Conservation (phyloP, 2,329 filamentous ascomycete species). For the Cryphonectria naterciae region DNA sequence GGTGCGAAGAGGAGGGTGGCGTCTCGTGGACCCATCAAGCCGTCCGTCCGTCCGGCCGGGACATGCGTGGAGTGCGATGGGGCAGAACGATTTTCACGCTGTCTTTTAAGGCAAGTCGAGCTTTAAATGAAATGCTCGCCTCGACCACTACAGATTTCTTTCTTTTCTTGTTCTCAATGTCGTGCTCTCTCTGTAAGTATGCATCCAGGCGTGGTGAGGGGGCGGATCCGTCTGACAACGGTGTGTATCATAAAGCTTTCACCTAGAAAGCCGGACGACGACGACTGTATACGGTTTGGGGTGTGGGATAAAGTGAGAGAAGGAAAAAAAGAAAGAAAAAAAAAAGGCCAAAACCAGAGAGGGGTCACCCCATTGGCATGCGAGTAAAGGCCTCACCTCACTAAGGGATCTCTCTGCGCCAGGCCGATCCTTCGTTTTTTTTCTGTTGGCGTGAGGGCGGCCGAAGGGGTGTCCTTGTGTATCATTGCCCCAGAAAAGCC, state of each 20-base stretch:
- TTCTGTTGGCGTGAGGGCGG: constrained; percentile 4
- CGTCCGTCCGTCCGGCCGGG: neutral
- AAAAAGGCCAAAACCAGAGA: neutral
- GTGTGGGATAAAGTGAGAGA: neutral
- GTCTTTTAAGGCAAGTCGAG: neutral
- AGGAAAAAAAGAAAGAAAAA: neutral
- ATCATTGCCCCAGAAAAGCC: constrained; percentile 11
- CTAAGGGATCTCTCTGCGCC: neutral
- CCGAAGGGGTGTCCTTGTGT: constrained; percentile 19
- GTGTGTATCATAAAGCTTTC: neutral
- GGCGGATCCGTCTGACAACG: neutral
- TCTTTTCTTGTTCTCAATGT: neutral
- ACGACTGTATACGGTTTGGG: neutral
- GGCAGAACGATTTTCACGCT: neutral
- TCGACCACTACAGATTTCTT: neutral
- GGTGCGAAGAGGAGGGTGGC: neutral
- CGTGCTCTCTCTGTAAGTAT: neutral
- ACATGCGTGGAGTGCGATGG: neutral
- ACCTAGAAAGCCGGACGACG: neutral
- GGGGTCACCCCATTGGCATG: neutral
- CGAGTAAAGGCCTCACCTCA: neutral
- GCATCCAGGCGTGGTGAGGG: neutral
- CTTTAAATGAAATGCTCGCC: neutral
- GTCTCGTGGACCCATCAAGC: constrained; percentile 4
- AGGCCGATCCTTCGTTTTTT: constrained; percentile 12